Evolutionary conservation across 345 rosid genomes (phyloP), one percentile per base, ranked within the genome.

Genomic region (Hibiscus mutabilis): DNA sequence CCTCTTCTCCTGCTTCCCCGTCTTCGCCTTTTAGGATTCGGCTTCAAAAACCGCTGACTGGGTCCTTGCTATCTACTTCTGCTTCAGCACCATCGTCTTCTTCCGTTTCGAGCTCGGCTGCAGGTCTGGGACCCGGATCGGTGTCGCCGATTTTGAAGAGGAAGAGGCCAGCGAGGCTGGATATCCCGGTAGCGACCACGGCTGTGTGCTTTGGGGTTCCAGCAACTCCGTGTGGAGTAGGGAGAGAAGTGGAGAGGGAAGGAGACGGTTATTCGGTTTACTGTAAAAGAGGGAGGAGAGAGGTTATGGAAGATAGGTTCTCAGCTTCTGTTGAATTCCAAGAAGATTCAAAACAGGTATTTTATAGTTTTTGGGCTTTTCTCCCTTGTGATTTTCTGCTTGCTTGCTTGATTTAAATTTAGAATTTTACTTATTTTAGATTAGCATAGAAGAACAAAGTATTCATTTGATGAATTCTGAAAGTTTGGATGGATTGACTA

Each of bases 281-380:
- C 76, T 91, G 98, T 71, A 91, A 91, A 82, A 84, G 82, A 86
- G 98, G 98, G 18, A 88, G 91, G 79, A 86, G 96, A 79, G 94
- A 85, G 60, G 85, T 86, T 68, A 88, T 91, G 97, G 98, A 94
- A 74, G 98, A 94, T 82, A 91, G 98, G 0, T 88, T 77, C 83
- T 91, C 97, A 63, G 91, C 96, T 25, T 56, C 70, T 14, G 74
- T 83, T 46, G 76, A 77, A 71, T 67, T 87, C 74, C 84, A 80
- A 3, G 96, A 89, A 68, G 88, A 91, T 70, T 70, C 77, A 58
- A 89, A 85, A 53, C 90, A 89, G 93, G 98, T 93, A 82, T 19
- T 64, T 37, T 5, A 18, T 24, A 2, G 31, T 25, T 49, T 59
- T 2, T 27, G 13, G 2, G 11, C 0, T 18, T 25, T 44, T 10